phyloP scores from a whole-genome alignment of 139 green algal genomes.

The Choricystis sp. region DNA sequence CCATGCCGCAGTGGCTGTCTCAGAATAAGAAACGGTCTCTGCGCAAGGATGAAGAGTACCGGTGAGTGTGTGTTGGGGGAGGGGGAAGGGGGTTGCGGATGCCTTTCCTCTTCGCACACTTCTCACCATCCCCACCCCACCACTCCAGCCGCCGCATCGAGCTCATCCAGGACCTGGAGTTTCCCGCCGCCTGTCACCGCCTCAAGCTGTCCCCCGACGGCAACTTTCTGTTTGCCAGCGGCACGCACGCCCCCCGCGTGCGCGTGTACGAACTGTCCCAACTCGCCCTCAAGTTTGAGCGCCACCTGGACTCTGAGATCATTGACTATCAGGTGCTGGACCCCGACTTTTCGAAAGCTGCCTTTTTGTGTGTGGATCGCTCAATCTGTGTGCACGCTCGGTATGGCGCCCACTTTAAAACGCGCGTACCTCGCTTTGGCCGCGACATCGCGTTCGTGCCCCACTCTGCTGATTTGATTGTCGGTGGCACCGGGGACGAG shows the following conservation, averaged over 20 bases:
- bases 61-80: slow-evolving; percentile 8
- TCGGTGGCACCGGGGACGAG: slow-evolving; percentile 58
- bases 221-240: slow-evolving; percentile 72
- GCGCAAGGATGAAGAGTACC: slow-evolving; percentile 67
- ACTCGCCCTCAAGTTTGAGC: slow-evolving; percentile 91
- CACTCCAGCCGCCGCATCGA: slow-evolving; percentile 40
- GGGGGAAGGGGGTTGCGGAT: not conserved
- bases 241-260: slow-evolving; percentile 57
- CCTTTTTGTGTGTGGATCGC: slow-evolving; percentile 79
- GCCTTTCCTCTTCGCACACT: slow-evolving; percentile 1
- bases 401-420: slow-evolving; percentile 80
- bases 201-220: slow-evolving; percentile 75
- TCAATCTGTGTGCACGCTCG: slow-evolving; percentile 72
- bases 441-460: slow-evolving; percentile 69
- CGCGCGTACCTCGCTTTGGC: slow-evolving; percentile 47
- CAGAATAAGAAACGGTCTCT: slow-evolving; percentile 72
- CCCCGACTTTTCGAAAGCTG: slow-evolving; percentile 91
- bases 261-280: slow-evolving; percentile 78
- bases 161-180: slow-evolving; percentile 82
- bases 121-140: not conserved
- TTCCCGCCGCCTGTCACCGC: slow-evolving; percentile 60
- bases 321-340: slow-evolving; percentile 83
- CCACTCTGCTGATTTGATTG: slow-evolving; percentile 58
- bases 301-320: slow-evolving; percentile 85
- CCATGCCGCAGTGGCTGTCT: slow-evolving; percentile 70